Base-by-base conservation (phyloP, 2,329 filamentous ascomycete genomes). In the Talaromyces islandicus region DNA sequence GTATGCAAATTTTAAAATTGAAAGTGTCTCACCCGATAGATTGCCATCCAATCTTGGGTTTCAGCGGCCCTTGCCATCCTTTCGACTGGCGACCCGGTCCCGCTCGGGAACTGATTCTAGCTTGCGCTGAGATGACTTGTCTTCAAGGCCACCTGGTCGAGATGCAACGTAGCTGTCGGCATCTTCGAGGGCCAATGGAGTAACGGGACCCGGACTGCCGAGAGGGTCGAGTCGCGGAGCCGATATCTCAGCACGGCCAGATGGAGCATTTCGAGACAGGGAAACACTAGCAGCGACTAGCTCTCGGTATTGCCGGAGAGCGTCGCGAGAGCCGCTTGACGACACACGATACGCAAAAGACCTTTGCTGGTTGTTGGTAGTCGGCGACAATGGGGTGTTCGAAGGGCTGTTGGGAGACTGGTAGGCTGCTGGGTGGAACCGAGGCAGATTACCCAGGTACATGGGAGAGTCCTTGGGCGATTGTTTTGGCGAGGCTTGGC, bases 341-440 rank as follows among this genome's bases (percentile, higher is more conserved):
- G 68, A 62, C 52, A 69, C 69, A 58, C 69, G 72, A 58, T 74
- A 71, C 4, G 68, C 65, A 30, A 67, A 64, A 27, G 71, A 71
- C 48, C 67, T 70, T 63, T 71, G 72, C n/a, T 64, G 73, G 51
- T 68, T 74, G 51, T 68, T 74, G 24, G 60, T 29, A 7, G 53
- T 21, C 7, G 69, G 73, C 60, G 72, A 74, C 14, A 60, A 61
- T 24, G 64, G 64, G 27, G 63, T 29, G 27, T 60, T 65, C 56
- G 68, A 66, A 10, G 67, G 62, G 54, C 59, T 66, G 48, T 63
- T 63, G 9, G 66, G 62, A 6, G 73, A 67, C 57, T 74, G 75
- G 61, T 78, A 80, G 59, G 77, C 74, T 10, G 76, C 73, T 1
- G 78, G 77, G 64, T 80, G 77, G 63, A 77, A 79, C 29, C 77